phyloP scores from a whole-genome alignment of 345 rosid genomes.

The Luvunga scandens region DNA sequence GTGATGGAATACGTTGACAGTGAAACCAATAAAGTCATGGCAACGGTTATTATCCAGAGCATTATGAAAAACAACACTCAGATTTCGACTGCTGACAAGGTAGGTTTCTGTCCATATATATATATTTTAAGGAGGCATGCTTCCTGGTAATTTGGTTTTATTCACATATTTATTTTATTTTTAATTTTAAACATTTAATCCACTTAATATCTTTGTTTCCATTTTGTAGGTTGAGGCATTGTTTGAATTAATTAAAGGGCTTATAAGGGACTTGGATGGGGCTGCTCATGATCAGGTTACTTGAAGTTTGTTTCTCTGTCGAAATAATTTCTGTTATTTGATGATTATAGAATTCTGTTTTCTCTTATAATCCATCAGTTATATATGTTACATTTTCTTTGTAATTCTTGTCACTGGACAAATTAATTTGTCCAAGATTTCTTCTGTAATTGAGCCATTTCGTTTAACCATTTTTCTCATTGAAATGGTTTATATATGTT shows the following conservation, averaged over 20 bases:
- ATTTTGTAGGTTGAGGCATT: constrained; percentile 76
- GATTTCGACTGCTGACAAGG: constrained; percentile 82
- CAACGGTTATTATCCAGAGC: constrained; percentile 87
- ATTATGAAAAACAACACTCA: constrained; percentile 87
- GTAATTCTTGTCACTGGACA: not conserved
- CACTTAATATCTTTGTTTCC: not conserved
- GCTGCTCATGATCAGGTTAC: constrained; percentile 61
- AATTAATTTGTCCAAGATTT: not conserved
- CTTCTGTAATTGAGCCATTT: not conserved
- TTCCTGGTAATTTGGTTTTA: constrained; percentile 3
- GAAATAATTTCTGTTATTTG: constrained; percentile 12
- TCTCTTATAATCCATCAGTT: not conserved
- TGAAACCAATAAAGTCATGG: constrained; percentile 94
- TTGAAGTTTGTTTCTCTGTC: constrained; percentile 16
- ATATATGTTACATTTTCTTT: not conserved
- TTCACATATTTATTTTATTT: not conserved
- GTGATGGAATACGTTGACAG: constrained; percentile 85
- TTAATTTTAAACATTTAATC: not conserved
- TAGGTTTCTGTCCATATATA: constrained; percentile 18
- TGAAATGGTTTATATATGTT: constrained; percentile 12
- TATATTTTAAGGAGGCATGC: too few relatives aligned
- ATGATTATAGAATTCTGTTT: not conserved
- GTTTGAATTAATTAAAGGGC: constrained; percentile 90
- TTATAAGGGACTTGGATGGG: constrained; percentile 85
- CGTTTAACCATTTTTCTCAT: not conserved